Base-by-base conservation (phyloP, 2,329 filamentous ascomycete genomes). In the Penicillium sp. region DNA sequence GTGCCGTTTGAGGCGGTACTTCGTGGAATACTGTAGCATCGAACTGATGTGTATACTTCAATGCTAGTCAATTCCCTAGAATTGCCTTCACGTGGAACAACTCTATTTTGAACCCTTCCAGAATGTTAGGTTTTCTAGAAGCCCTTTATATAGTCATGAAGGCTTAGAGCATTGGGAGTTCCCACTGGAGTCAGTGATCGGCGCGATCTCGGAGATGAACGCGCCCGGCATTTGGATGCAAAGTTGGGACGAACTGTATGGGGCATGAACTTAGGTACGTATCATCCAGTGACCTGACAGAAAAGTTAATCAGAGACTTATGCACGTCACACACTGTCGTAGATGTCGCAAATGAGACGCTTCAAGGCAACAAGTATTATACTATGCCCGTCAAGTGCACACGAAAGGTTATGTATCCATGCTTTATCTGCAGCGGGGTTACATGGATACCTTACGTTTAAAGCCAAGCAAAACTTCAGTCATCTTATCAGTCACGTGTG, bases 131-230 rank as follows among this genome's bases (percentile, higher is more conserved):
- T 18, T 19, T 55, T 56, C 54, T 56, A 56, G 54, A 56, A 56
- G 54, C 50, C 54, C 46, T 18, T 16, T 50, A 35, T 50, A 35
- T 31, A 9, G 31, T 31, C 31, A 31, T 16, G 35, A 24, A 27
- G 27, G 33, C 47, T 19, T 33, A 35, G 46, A 16, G 18, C 41
- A 44, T 44, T 27, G 22, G 43, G 16, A 3, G 31, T n/a, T 4
- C 22, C 24, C 43, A 46, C 13, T 22, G 22, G 22, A 36, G 44
- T 19, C 50, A 27, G 46, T 50, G 46, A 56, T 56, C 54, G 54
- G 46, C 54, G 46, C 54, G 27, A 56, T 56, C 54, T 56, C 54
- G 54, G 54, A 56, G 27, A 50, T 50, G 53, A 49, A 43, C 19
- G 43, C n/a, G 33, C n/a, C 35, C 18, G 53, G 43, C 53, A 49